Base-by-base conservation (phyloP, 2,329 filamentous ascomycete species). In the Penicillium fuscoglaucum region DNA sequence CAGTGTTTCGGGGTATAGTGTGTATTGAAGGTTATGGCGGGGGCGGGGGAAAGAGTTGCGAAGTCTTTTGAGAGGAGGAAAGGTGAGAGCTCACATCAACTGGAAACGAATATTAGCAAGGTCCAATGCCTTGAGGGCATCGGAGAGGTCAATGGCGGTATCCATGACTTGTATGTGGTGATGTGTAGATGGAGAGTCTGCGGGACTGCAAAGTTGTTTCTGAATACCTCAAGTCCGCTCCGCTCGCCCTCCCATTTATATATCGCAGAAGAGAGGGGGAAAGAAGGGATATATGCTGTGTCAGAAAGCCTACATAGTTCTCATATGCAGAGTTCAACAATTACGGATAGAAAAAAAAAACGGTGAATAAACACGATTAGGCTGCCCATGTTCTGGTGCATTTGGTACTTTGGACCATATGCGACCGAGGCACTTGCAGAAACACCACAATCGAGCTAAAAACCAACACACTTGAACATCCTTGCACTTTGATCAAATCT, bases 21-120 rank as follows among this genome's bases (percentile, higher is more conserved):
- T 19, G 19, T 19, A 43, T 40, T 48, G 33, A 21, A 59, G 37
- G 28, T 49, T 56, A 55, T 59, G 39, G 59, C 46, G 66, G 52
- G 60, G 28, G 53, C 35, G 56, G 61, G 56, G 62, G 39, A 51
- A n/a, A 35, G 19, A n/a, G 9, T 31, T 40, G 28, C 24, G 24
- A n/a, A 43, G 24, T 17, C 28, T 47, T 50, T 29, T 53, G 48
- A 58, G 53, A 29, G 44, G 40, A 54, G 40, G n/a, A 24, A 48
- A 45, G 6, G 26, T 26, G 31, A 3, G 8, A 46, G 75, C 85
- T 77, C 78, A 96, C 93, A 96, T 96, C 62, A 97, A 80, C 76
- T 96, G 91, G 77, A 91, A 96, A 63, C 95, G 90, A 74, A 98
- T 99, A 72, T 95, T 91, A 62, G 87, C 84, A 49, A 99, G 84